Evolutionary conservation across 2,329 filamentous ascomycete species (phyloP).

Genomic region (Didymellaceae sp.): DNA sequence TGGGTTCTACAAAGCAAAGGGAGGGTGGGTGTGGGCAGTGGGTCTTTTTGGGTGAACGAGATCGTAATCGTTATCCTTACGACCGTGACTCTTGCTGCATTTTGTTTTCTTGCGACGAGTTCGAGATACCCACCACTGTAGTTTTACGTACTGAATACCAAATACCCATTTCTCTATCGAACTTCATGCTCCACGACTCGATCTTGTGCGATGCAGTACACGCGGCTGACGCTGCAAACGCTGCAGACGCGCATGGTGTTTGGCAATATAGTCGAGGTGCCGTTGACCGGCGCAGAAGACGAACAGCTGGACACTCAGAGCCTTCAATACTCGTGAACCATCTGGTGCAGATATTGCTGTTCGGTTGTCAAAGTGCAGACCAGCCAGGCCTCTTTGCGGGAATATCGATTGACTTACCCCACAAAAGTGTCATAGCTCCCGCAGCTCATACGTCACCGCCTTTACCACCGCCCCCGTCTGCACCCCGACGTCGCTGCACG

Average conservation of each 20-base stretch:
- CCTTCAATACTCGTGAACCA: neutral
- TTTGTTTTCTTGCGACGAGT: neutral
- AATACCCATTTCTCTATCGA: neutral
- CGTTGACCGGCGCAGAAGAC: conserved; percentile 10
- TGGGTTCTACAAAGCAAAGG: conserved; percentile 23
- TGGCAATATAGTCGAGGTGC: conserved; percentile 1
- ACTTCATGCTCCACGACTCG: neutral
- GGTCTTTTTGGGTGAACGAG: neutral
- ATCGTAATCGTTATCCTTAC: neutral
- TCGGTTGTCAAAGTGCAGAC: neutral
- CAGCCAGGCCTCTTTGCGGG: too few species aligned
- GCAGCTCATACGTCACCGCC: conserved; percentile 9
- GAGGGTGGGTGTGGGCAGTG: conserved; percentile 20
- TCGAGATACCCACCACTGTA: neutral
- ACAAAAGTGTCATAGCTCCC: conserved; percentile 19
- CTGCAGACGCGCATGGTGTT: conserved; percentile 22
- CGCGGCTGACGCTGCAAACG: conserved; percentile 29
- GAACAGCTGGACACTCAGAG: conserved; percentile 10
- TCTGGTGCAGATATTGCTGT: neutral
- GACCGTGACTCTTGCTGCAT: neutral
- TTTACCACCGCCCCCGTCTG: conserved; percentile 6
- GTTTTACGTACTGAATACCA: neutral
- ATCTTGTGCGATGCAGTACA: neutral
- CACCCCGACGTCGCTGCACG: neutral
- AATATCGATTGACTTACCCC: conserved; percentile 14